Base-by-base conservation (phyloP, 2,329 filamentous ascomycete genomes). In the Neonectria sp. region DNA sequence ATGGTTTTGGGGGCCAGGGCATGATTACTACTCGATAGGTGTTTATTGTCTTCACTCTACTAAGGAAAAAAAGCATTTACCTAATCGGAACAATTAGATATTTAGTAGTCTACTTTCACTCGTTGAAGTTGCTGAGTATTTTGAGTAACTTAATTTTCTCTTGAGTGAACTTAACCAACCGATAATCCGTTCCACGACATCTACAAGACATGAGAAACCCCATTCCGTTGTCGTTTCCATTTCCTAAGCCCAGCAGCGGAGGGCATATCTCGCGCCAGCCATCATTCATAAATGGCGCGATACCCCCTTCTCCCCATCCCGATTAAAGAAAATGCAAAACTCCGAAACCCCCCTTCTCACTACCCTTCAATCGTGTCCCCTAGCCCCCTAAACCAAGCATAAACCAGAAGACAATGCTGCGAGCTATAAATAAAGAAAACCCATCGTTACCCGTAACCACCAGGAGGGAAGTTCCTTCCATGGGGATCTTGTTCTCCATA, bases 171-270 rank as follows among this genome's bases (percentile, higher is more conserved):
- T 52, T 52, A 64, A 60, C 51, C 51, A 49, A 52, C 49, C 56
- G 35, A 43, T 48, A 48, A 56, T 70, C 49, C 64, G 46, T 57
- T 51, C 61, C 17, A 49, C 49, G 60, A 57, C 33, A 40, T 71
- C 68, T 70, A 69, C 60, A n/a, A 63, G 37, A 27, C 55, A 45
- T 45, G 53, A 58, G 45, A 55, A 55, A 51, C 21, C 51, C 29
- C 21, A 24, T 33, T 17, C 17, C 49, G 29, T 52, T 24, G n/a
- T 24, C 31, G 12, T 53, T 53, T 35, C 51, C 51, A 35, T n/a
- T 33, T 43, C 31, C 53, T 24, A 43, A 43, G 13, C 27, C 53
- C 35, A 43, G 13, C 24, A 12, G 21, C 13, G 21, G 53, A 29
- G 8, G 24, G 13, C 13, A 3, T 12, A 43, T 40, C n/a, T 29